Evolutionary conservation across 2,329 filamentous ascomycete species (phyloP), one percentile per base, ranked within the genome.

Genomic region (Monilinia aucupariae): DNA sequence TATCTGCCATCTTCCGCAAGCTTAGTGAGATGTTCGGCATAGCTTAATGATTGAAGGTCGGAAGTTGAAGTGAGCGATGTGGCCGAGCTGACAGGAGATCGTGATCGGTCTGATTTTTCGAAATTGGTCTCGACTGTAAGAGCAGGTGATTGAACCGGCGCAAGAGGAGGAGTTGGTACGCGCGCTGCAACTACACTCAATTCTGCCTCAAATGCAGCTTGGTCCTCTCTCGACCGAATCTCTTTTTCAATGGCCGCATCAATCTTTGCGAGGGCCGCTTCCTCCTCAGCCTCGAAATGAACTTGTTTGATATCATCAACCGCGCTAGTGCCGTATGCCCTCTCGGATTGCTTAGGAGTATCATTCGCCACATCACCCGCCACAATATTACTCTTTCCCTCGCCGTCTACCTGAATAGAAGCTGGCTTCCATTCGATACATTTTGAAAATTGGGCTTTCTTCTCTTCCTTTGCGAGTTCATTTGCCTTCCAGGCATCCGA

Each of bases 401-500:
- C 68, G 4, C 49, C 61, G 55, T 72, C 69, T 37, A 69, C 66
- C 58, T 72, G 67, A 37, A 69, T 69, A 12, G 63, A 65, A 12
- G 58, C 49, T n/a, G 85, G 82, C 79, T 94, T 92, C 91, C 92
- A 96, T 74, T 94, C 92, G 70, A 97, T 91, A 67, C 88, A 84
- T 76, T 91, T 89, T 62, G 88, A 89, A 74, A 96, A 92, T 75
- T 96, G 90, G 72, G 92, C 96, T 75, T 96, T 91, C 50, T 88
- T 88, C 91, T 91, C 96, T 74, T 97, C 92, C 69, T 88, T 86
- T 58, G 91, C 88, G 54, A 86, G 78, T 45, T 84, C 83, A 56
- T 87, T 84, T 75, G 89, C 88, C 76, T 93, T 91, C 80, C 94
- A 89, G 61, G 91, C 90, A 75, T 94, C 91, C 72, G 92, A 96